Percentiles rank a stretch among this genome's conserved stretches.
These are phyloP conservation scores for Lasiodiplodia gonubiensis DNA, from an alignment of 2,329 filamentous ascomycete species.

Conservation along the genomic window DNA sequence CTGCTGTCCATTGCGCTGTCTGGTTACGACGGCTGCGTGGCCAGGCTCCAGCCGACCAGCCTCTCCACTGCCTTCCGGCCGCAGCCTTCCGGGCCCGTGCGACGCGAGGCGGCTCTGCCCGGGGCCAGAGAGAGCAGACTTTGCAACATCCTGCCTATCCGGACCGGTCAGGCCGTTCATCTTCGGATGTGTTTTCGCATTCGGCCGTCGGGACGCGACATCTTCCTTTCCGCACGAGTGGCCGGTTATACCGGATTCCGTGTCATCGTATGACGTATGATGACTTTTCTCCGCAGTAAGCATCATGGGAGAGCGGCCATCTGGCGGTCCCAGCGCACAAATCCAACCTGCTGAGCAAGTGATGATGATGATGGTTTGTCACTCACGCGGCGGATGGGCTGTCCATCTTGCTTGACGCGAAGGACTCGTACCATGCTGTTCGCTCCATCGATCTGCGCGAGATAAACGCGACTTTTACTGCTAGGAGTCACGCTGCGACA, in stretches of 20 bases:
- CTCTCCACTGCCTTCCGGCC: constrained; percentile 3
- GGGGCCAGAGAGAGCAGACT: not conserved
- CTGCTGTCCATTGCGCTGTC: not conserved
- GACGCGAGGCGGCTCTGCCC: not conserved
- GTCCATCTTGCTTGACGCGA: not conserved
- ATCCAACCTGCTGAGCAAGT: not conserved
- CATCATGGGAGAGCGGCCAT: not conserved
- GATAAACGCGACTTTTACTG: not conserved
- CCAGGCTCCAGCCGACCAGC: not conserved
- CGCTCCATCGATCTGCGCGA: not conserved
- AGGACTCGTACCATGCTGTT: not conserved
- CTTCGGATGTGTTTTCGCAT: not conserved
- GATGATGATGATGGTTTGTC: not conserved
- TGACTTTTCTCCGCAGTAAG: constrained; percentile 1
- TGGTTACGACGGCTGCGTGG: not conserved
- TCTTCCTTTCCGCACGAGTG: not conserved
- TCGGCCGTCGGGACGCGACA: not conserved
- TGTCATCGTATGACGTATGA: not conserved
- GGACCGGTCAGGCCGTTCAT: not conserved
- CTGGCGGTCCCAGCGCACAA: not conserved
- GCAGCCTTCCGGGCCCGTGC: not conserved
- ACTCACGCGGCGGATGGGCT: not conserved
- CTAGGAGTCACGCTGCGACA: not conserved
- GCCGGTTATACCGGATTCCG: not conserved
- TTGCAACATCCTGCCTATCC: not conserved